A percentile compares a stretch with the other conserved stretches of the same genome.
Evolutionary conservation across 257 asterid species (phyloP).

Genomic region (Solanum piurae): DNA sequence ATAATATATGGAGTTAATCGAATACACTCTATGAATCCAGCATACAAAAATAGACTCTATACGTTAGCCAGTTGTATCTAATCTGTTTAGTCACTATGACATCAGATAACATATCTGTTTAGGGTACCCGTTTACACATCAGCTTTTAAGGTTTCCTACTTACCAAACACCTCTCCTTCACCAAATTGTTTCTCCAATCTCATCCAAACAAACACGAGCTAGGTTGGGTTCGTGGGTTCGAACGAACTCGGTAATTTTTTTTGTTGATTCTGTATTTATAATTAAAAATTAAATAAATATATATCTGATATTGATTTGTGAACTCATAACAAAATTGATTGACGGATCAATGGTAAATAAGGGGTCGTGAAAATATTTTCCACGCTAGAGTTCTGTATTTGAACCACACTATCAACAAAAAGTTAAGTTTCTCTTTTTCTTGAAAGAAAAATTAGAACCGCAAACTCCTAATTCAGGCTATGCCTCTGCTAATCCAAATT

Average conservation of each 20-base stretch:
- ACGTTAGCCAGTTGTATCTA: conserved; percentile 1
- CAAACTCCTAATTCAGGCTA: neutral
- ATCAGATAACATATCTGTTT: conserved; percentile 7
- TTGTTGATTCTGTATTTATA: too few relatives aligned
- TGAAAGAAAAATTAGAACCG: neutral
- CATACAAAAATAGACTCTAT: neutral
- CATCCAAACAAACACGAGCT: neutral
- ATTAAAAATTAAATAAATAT: too few relatives aligned
- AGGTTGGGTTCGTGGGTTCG: neutral
- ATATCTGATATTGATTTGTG: too few relatives aligned
- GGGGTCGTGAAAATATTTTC: neutral
- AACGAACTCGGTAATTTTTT: too few relatives aligned
- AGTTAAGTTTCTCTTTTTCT: neutral
- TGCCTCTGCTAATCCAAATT: too few relatives aligned
- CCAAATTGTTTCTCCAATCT: neutral
- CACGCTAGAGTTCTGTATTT: neutral
- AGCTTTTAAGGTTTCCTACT: conserved; percentile 25
- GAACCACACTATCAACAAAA: neutral
- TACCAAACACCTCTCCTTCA: neutral
- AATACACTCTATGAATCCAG: neutral
- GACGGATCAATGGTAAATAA: too few relatives aligned
- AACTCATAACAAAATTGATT: neutral
- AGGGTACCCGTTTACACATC: conserved; percentile 16
- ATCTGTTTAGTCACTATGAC: conserved; percentile 3
- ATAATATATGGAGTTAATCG: too few relatives aligned